Conservation (phyloP, 176 grass and related monocot species). For the Rhipidocladum racemiflorum region DNA sequence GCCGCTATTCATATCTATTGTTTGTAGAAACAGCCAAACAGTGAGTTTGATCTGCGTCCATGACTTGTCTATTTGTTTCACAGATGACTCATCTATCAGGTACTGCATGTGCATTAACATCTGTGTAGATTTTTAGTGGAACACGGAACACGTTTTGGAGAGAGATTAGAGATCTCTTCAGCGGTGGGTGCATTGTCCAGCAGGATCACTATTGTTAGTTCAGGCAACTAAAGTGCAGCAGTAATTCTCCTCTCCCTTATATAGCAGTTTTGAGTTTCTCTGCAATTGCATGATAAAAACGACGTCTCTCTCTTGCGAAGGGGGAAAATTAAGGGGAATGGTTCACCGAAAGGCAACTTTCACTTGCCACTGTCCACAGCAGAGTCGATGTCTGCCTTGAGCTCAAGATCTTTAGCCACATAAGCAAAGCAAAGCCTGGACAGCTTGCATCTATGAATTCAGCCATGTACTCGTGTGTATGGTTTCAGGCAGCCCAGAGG, state of each 20-base stretch:
- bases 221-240: not conserved
- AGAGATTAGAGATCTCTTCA: not conserved
- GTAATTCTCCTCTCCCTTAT: not conserved
- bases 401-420: not conserved
- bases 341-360: not conserved
- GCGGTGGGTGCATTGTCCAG: too few species aligned
- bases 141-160: not conserved
- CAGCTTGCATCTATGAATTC: not conserved
- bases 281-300: not conserved
- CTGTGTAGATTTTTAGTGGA: not conserved
- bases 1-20: too few species aligned
- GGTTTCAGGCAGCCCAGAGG: too few species aligned
- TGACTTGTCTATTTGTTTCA: too few species aligned
- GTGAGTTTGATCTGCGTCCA: too few species aligned
- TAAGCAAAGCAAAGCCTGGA: not conserved
- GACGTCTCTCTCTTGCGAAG: not conserved
- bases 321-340: not conserved
- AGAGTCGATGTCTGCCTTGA: not conserved
- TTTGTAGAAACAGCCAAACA: too few species aligned
- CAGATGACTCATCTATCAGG: not conserved
- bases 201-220: not conserved
- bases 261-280: not conserved
- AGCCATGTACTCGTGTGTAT: too few species aligned
- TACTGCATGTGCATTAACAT: not conserved
- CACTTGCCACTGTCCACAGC: not conserved